Conservation (phyloP, 2,329 filamentous ascomycete species). For the Xylaria sp. region DNA sequence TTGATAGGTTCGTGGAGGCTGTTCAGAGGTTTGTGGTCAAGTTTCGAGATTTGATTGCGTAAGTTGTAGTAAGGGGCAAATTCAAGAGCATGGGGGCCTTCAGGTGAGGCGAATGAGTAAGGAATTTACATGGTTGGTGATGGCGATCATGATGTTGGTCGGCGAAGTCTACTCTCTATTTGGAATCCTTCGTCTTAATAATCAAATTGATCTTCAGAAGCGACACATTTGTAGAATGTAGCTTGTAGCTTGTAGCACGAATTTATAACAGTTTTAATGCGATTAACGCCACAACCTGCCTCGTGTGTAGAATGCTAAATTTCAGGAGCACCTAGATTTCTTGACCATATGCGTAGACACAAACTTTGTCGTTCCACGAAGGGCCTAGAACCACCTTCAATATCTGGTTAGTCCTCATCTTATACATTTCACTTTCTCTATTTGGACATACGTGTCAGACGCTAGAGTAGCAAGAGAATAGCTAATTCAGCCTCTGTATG, state of each 20-base stretch:
- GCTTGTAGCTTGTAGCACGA: neutral
- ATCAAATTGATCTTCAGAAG: neutral
- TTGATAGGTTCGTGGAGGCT: slow-evolving; percentile 54
- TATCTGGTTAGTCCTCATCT: neutral
- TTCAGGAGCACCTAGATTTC: neutral
- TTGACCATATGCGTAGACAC: neutral
- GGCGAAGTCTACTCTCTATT: neutral
- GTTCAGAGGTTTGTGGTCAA: slow-evolving; percentile 50
- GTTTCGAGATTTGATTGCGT: slow-evolving; percentile 25
- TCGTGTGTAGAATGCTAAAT: neutral
- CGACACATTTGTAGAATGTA: neutral
- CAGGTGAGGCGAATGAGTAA: neutral
- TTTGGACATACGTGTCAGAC: neutral
- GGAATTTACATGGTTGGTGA: neutral
- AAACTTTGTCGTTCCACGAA: neutral
- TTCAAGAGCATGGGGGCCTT: neutral
- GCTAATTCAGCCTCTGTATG: neutral
- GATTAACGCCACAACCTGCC: neutral
- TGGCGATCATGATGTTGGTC: neutral
- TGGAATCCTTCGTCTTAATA: neutral
- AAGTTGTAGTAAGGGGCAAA: neutral
- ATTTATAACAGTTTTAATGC: neutral
- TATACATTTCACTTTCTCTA: neutral
- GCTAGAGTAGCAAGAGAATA: neutral
- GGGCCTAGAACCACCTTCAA: neutral